These are phyloP conservation scores for Sicyos baderoa DNA, from an alignment of 306 rosid genomes.

Conservation along the genomic window DNA sequence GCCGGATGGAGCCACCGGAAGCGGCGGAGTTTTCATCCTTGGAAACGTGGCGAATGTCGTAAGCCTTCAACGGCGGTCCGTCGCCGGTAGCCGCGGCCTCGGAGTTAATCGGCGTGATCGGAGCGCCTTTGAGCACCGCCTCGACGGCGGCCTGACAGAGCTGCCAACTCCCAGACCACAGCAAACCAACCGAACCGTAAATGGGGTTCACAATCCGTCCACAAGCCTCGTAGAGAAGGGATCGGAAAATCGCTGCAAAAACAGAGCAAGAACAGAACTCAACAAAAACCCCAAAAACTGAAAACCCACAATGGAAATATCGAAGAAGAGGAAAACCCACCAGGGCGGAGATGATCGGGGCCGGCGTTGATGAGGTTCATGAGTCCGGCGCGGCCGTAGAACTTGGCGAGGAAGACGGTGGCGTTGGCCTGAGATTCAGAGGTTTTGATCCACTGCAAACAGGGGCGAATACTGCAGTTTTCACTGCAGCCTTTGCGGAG, in stretches of 20 bases:
- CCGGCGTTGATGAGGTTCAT: conserved; percentile 96
- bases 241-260: conserved; percentile 65
- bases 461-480: conserved; percentile 84
- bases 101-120: conserved; percentile 72
- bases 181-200: conserved; percentile 86
- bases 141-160: conserved; percentile 92
- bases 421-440: conserved; percentile 96
- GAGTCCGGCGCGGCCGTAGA: conserved; percentile 94
- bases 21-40: conserved; percentile 80
- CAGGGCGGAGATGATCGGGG: conserved; percentile 90
- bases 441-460: conserved; percentile 82
- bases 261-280: neutral
- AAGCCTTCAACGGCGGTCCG: conserved; percentile 80
- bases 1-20: conserved; percentile 27
- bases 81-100: conserved; percentile 63
- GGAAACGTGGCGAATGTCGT: conserved; percentile 86
- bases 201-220: conserved; percentile 93
- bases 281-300: neutral
- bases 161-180: conserved; percentile 98
- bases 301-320: too few relatives aligned
- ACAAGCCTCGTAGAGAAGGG: conserved; percentile 83
- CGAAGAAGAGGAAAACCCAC: conserved; percentile 22
- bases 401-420: conserved; percentile 88
- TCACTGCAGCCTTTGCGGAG: conserved; percentile 89
- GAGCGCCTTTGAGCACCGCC: conserved; percentile 72